Evolutionary conservation across 73 alveolate genomes (phyloP).

Genomic region (Symbiodinium pilosum): DNA sequence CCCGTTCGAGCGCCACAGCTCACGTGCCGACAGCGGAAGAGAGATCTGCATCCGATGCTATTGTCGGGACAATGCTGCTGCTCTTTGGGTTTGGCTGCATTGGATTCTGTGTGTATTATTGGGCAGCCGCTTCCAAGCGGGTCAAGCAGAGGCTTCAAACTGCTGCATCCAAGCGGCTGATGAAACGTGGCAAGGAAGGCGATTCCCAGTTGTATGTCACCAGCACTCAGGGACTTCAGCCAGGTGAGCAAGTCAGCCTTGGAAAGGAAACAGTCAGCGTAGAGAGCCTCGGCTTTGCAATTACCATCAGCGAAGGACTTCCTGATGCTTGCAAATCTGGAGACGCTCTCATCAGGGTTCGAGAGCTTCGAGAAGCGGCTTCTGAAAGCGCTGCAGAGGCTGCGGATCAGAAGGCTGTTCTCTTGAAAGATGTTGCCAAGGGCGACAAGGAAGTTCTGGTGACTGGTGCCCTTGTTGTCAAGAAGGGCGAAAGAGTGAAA

Average conservation of each 20-base stretch:
- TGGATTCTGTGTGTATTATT: conserved; percentile 25
- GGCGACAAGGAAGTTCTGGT: conserved; percentile 30
- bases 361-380: too few relatives aligned
- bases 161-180: conserved; percentile 21
- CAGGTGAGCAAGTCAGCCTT: neutral
- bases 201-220: conserved; percentile 38
- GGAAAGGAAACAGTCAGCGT: conserved; percentile 21
- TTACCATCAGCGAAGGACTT: neutral
- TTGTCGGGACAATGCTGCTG: neutral
- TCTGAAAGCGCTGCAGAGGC: neutral
- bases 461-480: neutral
- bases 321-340: conserved; percentile 25
- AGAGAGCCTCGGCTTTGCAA: neutral
- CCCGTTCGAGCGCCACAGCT: neutral
- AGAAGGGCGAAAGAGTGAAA: conserved; percentile 35
- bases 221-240: conserved; percentile 2
- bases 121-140: neutral
- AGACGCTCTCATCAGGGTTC: neutral
- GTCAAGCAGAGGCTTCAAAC: conserved; percentile 25
- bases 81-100: conserved; percentile 27
- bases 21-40: neutral
- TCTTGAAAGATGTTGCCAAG: neutral
- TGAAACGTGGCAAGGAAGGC: conserved; percentile 36
- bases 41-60: neutral
- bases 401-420: neutral